These are phyloP conservation scores for Rhodocollybia butyracea DNA, from an alignment of 768 basidiomycete genomes.

Conservation along the genomic window DNA sequence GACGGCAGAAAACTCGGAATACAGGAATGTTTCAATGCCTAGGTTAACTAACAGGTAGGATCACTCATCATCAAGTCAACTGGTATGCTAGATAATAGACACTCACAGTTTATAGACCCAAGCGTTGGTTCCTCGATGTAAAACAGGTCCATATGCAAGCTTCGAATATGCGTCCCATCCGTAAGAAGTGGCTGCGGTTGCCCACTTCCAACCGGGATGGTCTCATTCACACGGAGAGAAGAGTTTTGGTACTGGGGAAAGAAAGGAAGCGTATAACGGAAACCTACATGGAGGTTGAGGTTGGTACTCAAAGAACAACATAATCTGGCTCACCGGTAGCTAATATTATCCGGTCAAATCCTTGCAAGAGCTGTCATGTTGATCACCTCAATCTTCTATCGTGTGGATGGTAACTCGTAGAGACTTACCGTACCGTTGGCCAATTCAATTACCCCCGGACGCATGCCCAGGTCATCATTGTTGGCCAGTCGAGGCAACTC, in stretches of 20 bases:
- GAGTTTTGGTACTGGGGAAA: conserved; percentile 35
- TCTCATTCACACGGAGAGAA: conserved; percentile 19
- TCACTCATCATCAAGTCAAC: background rate
- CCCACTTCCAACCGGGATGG: conserved; percentile 14
- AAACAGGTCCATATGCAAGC: conserved; percentile 36
- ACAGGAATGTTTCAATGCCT: conserved; percentile 37
- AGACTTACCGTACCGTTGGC: conserved; percentile 31
- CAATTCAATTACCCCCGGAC: conserved; percentile 30
- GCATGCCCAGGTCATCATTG: conserved; percentile 6
- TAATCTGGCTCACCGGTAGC: conserved; percentile 17
- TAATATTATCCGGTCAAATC: conserved; percentile 6
- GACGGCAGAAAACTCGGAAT: conserved; percentile 32
- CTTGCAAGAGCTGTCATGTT: background rate
- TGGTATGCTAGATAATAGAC: too few relatives aligned
- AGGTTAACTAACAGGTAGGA: conserved; percentile 27
- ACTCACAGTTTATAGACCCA: conserved; percentile 32
- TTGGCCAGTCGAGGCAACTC: too few relatives aligned
- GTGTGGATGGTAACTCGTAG: too few relatives aligned
- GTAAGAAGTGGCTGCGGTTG: conserved; percentile 32
- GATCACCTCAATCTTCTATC: background rate
- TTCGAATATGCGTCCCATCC: conserved; percentile 36
- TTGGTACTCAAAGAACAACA: conserved; percentile 26
- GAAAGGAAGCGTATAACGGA: conserved; percentile 42
- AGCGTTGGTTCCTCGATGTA: conserved; percentile 45
- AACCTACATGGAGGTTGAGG: conserved; percentile 28